phyloP scores from a whole-genome alignment of 129 eudicot species.

The Apium graveolens region DNA sequence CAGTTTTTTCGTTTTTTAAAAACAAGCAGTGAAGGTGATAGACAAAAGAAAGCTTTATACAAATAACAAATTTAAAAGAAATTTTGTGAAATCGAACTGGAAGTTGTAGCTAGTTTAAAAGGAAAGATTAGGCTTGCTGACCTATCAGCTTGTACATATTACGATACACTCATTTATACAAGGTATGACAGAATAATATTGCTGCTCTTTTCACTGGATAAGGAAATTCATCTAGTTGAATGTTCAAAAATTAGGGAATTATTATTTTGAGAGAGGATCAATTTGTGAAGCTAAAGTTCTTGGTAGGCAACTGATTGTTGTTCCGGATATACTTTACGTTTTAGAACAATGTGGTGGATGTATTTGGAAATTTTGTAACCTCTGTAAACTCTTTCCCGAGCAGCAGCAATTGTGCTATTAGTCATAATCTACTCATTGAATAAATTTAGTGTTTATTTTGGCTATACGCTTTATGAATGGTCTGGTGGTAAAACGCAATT shows the following conservation, averaged over 20 bases:
- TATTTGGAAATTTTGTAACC: not conserved
- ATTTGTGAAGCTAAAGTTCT: not conserved
- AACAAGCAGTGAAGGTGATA: not conserved
- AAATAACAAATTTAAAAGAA: not conserved
- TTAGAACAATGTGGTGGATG: not conserved
- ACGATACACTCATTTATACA: not conserved
- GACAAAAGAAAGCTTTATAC: not conserved
- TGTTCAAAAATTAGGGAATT: not conserved
- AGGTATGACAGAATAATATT: not conserved
- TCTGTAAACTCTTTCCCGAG: not conserved
- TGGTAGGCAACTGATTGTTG: not conserved
- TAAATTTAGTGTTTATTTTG: not conserved
- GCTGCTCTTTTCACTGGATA: not conserved
- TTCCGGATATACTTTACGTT: not conserved
- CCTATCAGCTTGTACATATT: not conserved
- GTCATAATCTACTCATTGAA: not conserved
- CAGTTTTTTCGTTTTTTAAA: not conserved
- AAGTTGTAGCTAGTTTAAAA: not conserved
- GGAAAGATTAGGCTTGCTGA: not conserved
- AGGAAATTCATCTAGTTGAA: not conserved
- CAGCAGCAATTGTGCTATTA: not conserved
- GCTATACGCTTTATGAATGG: too few relatives aligned
- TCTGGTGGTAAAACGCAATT: too few relatives aligned
- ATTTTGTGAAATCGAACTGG: not conserved
- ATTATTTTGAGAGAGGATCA: not conserved